Evolutionary conservation across 768 basidiomycete species (phyloP), one percentile per base, ranked within the genome.

Genomic region (Goffeauzyma gilvescens): DNA sequence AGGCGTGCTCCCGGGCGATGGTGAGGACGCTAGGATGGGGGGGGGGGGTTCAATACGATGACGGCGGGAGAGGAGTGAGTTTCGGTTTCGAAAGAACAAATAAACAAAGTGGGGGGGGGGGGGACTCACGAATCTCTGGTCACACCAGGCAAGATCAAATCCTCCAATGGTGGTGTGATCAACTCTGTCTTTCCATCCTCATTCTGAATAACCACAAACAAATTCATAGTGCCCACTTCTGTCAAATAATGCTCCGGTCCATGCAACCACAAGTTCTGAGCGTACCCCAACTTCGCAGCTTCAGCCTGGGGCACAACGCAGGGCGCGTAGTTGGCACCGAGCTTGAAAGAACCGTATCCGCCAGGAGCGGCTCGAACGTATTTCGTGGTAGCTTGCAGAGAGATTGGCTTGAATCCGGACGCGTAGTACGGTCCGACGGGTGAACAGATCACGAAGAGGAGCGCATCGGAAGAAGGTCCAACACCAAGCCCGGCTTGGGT

Each of bases 101-200:
- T 4, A n/a, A n/a, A n/a, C n/a, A n/a, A n/a, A n/a, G n/a, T n/a
- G n/a, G n/a, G n/a, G n/a, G n/a, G n/a, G 2, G 86, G 85, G 1
- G 93, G 74, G 55, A 95, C 14, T 15, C 20, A 34, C 33, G 20
- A 47, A 46, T 55, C 48, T 45, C 55, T 42, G 12, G 87, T 93
- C 20, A 95, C 75, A 33, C 89, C 85, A 2, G 87, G 86, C 2
- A 96, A 74, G 55, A 95, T 84, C 65, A 83, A 79, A 38, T 87
- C 86, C 58, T 81, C 84, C 46, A 93, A 67, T 12, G 84, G 80
- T 2, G 89, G 82, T 1, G 90, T 93, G 49, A 84, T 69, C 41
- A 93, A 70, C 59, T 95, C 85, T 45, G 45, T 46, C 27, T 41
- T 69, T 2, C 74, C 77, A 50, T 78, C 73, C 7, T 71, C 69